phyloP scores from a whole-genome alignment of 169 alveolate species.

The Plasmodium coatneyi region DNA sequence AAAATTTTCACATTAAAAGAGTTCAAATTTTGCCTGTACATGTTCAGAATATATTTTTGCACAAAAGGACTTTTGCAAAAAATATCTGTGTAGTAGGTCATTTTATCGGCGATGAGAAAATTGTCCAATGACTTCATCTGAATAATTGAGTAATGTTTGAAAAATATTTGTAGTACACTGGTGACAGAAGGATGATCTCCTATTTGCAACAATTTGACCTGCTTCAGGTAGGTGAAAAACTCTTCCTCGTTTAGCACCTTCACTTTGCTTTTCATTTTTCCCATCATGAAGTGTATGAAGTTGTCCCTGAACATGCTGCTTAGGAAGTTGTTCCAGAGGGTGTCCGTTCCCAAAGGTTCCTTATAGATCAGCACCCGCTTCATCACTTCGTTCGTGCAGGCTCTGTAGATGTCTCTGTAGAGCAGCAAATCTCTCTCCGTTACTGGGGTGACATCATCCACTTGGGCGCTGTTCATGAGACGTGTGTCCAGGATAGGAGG shows the following conservation, averaged over 20 bases:
- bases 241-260: conserved; percentile 34
- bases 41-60: conserved; percentile 60
- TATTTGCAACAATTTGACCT: conserved; percentile 29
- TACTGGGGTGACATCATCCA: neutral
- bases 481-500: neutral
- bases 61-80: conserved; percentile 41
- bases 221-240: conserved; percentile 18
- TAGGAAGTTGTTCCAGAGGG: conserved; percentile 34
- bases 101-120: conserved; percentile 40
- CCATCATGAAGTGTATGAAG: conserved; percentile 23
- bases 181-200: conserved; percentile 15
- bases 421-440: neutral
- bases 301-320: conserved; percentile 60
- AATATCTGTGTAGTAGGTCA: conserved; percentile 67
- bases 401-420: conserved; percentile 39
- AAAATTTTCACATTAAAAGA: conserved; percentile 39
- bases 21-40: conserved; percentile 43
- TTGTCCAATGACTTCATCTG: conserved; percentile 22
- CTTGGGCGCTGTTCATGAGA: neutral
- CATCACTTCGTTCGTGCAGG: conserved; percentile 33
- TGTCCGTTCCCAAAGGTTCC: conserved; percentile 1
- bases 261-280: conserved; percentile 10
- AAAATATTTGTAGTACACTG: neutral
- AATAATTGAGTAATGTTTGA: conserved; percentile 19
- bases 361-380: conserved; percentile 26